Conservation (phyloP, 2,329 filamentous ascomycete genomes). For the Cladophialophora chaetospira region DNA sequence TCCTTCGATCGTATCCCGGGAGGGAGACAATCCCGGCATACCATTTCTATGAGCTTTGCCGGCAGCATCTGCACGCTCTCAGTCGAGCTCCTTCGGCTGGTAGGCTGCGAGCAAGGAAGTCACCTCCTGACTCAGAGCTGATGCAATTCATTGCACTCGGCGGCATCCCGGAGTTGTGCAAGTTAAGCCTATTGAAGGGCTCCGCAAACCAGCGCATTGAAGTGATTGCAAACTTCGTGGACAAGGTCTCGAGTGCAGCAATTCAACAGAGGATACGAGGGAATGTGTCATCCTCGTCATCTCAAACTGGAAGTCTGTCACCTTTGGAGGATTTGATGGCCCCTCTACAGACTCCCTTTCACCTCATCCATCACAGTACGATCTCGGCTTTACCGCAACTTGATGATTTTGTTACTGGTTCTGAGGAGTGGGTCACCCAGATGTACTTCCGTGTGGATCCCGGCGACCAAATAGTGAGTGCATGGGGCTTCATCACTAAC, state of each 20-base stretch:
- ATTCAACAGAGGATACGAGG: slow-evolving; percentile 5
- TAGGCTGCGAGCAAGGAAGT: slow-evolving; percentile 24
- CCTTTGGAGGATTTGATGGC: slow-evolving; percentile 7
- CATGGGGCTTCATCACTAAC: slow-evolving; percentile 27
- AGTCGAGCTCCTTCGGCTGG: slow-evolving; percentile 28
- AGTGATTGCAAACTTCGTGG: slow-evolving; percentile 23
- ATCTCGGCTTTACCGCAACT: slow-evolving; percentile 16
- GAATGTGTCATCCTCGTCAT: not conserved
- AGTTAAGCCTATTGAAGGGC: slow-evolving; percentile 28
- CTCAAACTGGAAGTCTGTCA: not conserved
- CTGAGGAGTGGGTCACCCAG: slow-evolving; percentile 21
- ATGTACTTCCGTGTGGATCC: slow-evolving; percentile 19
- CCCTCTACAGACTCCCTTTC: slow-evolving; percentile 11
- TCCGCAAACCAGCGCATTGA: slow-evolving; percentile 28
- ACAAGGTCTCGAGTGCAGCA: slow-evolving; percentile 16
- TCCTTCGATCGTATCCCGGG: slow-evolving; percentile 22
- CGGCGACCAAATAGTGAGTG: slow-evolving; percentile 13
- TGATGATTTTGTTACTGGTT: slow-evolving; percentile 15
- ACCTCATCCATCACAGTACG: slow-evolving; percentile 12
- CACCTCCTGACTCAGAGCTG: slow-evolving; percentile 28
- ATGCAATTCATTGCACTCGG: slow-evolving; percentile 27
- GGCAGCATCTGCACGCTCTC: slow-evolving; percentile 25
- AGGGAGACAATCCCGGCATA: slow-evolving; percentile 26
- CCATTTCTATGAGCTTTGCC: slow-evolving; percentile 27
- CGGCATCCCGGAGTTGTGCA: slow-evolving; percentile 26